Evolutionary conservation across 176 grass and related monocot genomes (phyloP), one percentile per base, ranked within the genome.

Genomic region (Olyra latifolia): DNA sequence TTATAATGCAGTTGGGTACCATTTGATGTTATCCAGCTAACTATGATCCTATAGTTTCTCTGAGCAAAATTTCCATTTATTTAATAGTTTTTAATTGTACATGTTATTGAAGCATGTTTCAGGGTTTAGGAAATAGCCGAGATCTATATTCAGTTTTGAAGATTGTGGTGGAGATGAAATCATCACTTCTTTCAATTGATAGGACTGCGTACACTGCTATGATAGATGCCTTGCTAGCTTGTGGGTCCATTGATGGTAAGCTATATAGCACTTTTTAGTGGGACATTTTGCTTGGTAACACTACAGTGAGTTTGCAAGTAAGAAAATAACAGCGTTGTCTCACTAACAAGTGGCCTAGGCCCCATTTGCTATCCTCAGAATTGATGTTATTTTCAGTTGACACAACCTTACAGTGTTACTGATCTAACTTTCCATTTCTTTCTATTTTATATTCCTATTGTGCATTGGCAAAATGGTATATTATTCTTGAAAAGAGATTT

Each of bases 101-200:
- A 88, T 86, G 68, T 80, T 47, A 74, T 79, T 82, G 49, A 82
- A 69, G 72, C 58, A 79, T 81, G 62, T 52, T 89, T 52, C 87
- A 98, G 92, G 89, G 95, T 88, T 89, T 98, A 59, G 83, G 83
- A 76, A 79, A 80, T 66, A 88, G 73, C 77, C 79, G 23, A 88
- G 89, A 92, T 75, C 82, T 88, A 38, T 54, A 76, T 94, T 91
- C 91, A 88, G 85, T 94, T 83, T 53, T 89, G 65, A 94, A 91
- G 70, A 87, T 91, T 75, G 95, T 94, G 69, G 77, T 89, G 48
- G 95, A 98, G 84, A 98, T 98, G 92, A 98, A 98, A 89, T 83
- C 86, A 55, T 79, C 90, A 80, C 57, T 83, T 48, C 20, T 87
- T 56, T 85, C 48, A 57, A 89, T 98, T 17, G 90, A 98, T 88